Conservation (phyloP, 768 basidiomycete genomes). For the Mrakia frigida region DNA sequence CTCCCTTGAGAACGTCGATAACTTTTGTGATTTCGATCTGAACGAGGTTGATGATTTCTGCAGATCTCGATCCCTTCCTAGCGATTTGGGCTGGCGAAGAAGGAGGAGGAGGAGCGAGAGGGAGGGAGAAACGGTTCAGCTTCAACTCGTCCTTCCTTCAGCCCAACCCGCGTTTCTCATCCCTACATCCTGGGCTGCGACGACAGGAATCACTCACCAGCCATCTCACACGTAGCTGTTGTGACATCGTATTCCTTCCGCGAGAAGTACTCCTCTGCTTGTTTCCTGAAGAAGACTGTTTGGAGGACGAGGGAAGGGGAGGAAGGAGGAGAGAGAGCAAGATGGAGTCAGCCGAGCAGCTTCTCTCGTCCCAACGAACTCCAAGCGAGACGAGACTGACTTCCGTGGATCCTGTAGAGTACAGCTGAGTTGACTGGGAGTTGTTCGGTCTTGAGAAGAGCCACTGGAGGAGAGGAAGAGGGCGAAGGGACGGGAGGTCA, state of each 20-base stretch:
- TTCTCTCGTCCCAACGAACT: no score
- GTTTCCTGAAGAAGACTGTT: conserved; percentile 30
- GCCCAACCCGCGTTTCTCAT: background rate
- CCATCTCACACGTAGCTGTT: conserved; percentile 25
- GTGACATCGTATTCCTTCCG: conserved; percentile 32
- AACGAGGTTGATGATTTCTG: conserved; percentile 21
- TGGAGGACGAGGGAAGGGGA: background rate
- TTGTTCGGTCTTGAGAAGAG: conserved; percentile 19
- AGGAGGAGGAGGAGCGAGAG: background rate
- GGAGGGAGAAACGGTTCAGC: no score
- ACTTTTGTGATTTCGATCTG: conserved; percentile 17
- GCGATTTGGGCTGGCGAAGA: conserved; percentile 15
- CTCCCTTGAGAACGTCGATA: conserved; percentile 11
- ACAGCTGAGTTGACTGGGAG: conserved; percentile 25
- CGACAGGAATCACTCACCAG: background rate
- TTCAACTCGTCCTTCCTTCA: background rate
- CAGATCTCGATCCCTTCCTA: conserved; percentile 18
- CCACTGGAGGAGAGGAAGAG: conserved; percentile 44
- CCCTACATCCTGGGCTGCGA: no score
- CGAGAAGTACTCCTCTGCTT: conserved; percentile 31
- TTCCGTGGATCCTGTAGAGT: conserved; percentile 35
- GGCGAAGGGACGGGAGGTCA: conserved; percentile 47
- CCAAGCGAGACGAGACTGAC: conserved; percentile 19
- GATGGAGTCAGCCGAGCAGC: conserved; percentile 2
- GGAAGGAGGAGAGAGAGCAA: background rate